Evolutionary conservation across 2,329 filamentous ascomycete genomes (phyloP), one percentile per base, ranked within the genome.

Genomic region (Lasiodiplodia theobromae): DNA sequence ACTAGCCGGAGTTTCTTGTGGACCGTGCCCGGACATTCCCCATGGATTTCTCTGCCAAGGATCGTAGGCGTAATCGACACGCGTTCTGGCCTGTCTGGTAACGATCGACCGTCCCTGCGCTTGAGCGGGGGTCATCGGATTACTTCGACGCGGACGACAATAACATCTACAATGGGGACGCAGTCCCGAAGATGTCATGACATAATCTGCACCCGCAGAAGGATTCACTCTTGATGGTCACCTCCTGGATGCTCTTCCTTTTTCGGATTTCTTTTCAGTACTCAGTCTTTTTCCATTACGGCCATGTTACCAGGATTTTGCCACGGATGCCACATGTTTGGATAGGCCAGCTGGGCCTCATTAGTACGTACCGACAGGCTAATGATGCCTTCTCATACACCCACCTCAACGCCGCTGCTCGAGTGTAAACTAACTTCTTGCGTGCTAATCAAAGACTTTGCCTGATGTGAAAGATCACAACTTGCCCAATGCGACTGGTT

Each of bases 351-450:
- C 34, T 40, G 68, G 31, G 63, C 62, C 68, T 66, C 49, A 66
- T 31, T 60, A 69, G 68, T 69, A 69, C 68, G 68, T 69, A 69
- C 68, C 56, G 58, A 47, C n/a, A 56, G 67, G 58, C 60, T 57
- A 40, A 64, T 40, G 60, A 16, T 44, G 67, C 67, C 67, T 38
- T 54, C 38, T 67, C 25, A 57, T 58, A 67, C 58, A 57, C 34
- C 49, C 58, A 57, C n/a, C 34, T 56, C 25, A 58, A 60, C 49
- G 51, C 21, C 38, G 23, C 54, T 68, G 66, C 47, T 63, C n/a
- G 67, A 68, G 37, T 54, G 25, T 38, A 57, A 57, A 68, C 67
- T 68, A 65, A 68, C 67, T 49, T 28, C 67, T 49, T 28, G 23
- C 49, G 58, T 65, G 58, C 58, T 64, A 67, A 64, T 68, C 14